These are phyloP conservation scores for Aquilaria yunnanensis DNA, from an alignment of 345 rosid genomes.

Conservation along the genomic window DNA sequence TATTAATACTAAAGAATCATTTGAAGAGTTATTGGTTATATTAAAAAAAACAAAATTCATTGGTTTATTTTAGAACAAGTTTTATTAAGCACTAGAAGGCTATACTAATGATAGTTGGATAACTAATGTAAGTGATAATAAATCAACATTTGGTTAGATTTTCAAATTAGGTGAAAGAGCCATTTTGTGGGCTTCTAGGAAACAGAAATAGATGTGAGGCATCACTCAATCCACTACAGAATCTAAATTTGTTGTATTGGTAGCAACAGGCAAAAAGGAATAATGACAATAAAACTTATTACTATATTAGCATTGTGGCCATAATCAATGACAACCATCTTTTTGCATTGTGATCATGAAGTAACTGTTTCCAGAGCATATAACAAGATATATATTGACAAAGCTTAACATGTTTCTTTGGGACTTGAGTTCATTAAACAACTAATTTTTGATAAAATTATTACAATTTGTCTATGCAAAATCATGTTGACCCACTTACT, in stretches of 20 bases:
- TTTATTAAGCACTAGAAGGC: neutral
- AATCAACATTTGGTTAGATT: neutral
- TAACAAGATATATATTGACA: neutral
- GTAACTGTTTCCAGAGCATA: neutral
- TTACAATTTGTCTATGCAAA: neutral
- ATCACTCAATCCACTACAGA: neutral
- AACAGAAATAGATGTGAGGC: too few relatives aligned
- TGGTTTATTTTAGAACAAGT: neutral
- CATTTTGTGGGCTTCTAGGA: neutral
- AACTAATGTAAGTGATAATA: neutral
- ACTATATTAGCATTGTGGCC: neutral
- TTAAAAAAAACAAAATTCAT: neutral
- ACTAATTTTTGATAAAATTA: too few relatives aligned
- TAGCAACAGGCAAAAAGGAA: neutral
- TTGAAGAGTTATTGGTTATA: neutral
- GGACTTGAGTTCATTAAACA: neutral
- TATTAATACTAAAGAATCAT: neutral
- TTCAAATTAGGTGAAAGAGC: neutral
- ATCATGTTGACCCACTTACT: neutral
- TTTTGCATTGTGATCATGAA: neutral
- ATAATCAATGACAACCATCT: neutral
- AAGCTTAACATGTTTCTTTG: neutral
- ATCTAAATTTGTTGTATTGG: neutral
- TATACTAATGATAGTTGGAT: neutral
- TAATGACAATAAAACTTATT: neutral